These are phyloP conservation scores for Podospora australis DNA, from an alignment of 495 filamentous ascomycete genomes.

Conservation along the genomic window DNA sequence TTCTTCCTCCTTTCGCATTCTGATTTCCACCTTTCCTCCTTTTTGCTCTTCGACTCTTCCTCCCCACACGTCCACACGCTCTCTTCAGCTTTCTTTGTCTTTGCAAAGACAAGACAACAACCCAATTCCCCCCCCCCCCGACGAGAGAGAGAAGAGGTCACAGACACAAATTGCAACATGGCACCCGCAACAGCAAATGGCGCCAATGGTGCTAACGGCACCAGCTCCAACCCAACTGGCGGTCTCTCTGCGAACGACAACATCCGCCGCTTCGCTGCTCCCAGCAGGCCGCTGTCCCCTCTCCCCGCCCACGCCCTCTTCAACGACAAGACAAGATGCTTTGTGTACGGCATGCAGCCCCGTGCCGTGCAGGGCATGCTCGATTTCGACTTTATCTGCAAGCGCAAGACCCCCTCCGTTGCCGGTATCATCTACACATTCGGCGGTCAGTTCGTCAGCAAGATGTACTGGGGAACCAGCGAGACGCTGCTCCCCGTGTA, in stretches of 20 bases:
- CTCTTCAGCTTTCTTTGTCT: conserved; percentile 3
- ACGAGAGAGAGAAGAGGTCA: too few species aligned
- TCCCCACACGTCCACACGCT: background rate
- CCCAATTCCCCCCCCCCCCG: background rate
- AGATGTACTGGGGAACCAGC: conserved; percentile 99
- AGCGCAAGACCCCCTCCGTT: conserved; percentile 90
- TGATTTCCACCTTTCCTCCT: conserved; percentile 3
- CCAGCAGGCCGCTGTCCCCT: conserved; percentile 86
- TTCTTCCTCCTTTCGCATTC: conserved; percentile 6
- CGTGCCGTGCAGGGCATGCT: conserved; percentile 99
- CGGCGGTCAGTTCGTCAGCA: conserved; percentile 98
- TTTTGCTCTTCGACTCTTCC: conserved; percentile 1
- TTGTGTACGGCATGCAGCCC: conserved; percentile 98
- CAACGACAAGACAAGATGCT: conserved; percentile 98
- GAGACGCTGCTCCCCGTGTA: conserved; percentile 98
- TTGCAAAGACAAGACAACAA: conserved; percentile 4
- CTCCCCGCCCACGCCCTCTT: conserved; percentile 79
- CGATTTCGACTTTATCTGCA: conserved; percentile 99
- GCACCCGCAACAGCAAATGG: conserved; percentile 31
- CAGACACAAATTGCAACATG: conserved; percentile 30
- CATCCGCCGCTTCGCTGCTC: conserved; percentile 91
- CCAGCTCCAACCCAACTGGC: conserved; percentile 21
- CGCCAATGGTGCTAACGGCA: conserved; percentile 33
- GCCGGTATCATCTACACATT: conserved; percentile 99
- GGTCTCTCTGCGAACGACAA: conserved; percentile 85